Evolutionary conservation across 2,329 filamentous ascomycete genomes (phyloP).

Genomic region (Bipolaris oryzae): DNA sequence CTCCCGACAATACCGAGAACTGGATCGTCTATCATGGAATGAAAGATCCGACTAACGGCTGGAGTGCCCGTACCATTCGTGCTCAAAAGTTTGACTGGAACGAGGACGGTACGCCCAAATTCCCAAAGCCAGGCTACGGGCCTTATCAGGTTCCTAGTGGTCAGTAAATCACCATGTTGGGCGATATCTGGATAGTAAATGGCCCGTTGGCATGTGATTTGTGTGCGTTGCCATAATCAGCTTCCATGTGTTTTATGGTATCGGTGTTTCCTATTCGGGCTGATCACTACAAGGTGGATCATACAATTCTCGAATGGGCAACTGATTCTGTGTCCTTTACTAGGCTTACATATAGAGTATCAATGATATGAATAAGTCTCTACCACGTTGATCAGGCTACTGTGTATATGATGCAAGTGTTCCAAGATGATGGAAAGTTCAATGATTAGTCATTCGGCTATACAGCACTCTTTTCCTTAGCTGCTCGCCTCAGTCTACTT

Average conservation of each 20-base stretch:
- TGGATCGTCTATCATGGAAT: slow-evolving; percentile 63
- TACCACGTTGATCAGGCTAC: too few species aligned
- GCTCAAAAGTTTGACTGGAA: slow-evolving; percentile 58
- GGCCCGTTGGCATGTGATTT: too few species aligned
- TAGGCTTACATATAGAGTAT: too few species aligned
- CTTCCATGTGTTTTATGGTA: too few species aligned
- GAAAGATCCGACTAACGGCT: slow-evolving; percentile 55
- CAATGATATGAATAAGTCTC: too few species aligned
- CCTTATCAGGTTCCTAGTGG: slow-evolving; percentile 49
- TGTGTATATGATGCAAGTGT: neutral
- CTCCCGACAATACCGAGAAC: slow-evolving; percentile 55
- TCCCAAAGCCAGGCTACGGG: slow-evolving; percentile 57
- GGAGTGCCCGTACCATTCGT: slow-evolving; percentile 56
- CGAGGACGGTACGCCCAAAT: slow-evolving; percentile 54
- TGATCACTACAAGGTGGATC: too few species aligned
- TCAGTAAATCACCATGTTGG: slow-evolving; percentile 18
- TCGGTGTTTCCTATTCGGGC: too few species aligned
- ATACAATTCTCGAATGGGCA: too few species aligned
- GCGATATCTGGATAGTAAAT: neutral
- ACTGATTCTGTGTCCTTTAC: too few species aligned
- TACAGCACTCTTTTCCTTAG: slow-evolving; percentile 35
- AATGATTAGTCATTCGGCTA: slow-evolving; percentile 6
- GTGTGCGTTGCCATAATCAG: too few species aligned
- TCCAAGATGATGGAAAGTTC: neutral
- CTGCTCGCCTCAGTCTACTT: slow-evolving; percentile 30